Conservation (phyloP, 176 grass and related monocot species). For the Rhipidocladum racemiflorum region DNA sequence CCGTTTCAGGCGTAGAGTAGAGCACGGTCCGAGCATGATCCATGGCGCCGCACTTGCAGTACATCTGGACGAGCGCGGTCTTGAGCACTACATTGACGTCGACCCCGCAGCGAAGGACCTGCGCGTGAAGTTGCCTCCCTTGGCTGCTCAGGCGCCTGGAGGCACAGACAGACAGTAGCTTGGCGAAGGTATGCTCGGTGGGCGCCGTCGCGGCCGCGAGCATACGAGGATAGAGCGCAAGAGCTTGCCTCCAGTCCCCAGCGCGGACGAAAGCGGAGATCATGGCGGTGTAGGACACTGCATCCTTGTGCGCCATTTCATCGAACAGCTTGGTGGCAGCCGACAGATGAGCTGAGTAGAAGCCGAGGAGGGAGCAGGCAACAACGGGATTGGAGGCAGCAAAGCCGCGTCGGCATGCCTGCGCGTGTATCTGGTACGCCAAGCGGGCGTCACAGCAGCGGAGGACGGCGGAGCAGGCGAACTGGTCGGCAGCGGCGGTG, state of each 20-base stretch:
- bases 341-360: constrained; percentile 35
- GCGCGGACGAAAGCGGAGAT: constrained; percentile 50
- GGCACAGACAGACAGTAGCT: constrained; percentile 48
- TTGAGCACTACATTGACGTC: constrained; percentile 66
- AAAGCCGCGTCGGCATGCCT: constrained; percentile 50
- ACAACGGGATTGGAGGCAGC: constrained; percentile 49
- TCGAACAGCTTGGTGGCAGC: constrained; percentile 51
- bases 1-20: constrained; percentile 46
- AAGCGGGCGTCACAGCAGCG: constrained; percentile 41
- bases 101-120: constrained; percentile 50
- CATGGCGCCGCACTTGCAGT: constrained; percentile 53
- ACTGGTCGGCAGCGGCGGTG: constrained; percentile 41
- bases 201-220: constrained; percentile 38
- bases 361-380: constrained; percentile 49
- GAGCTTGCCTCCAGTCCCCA: constrained; percentile 32
- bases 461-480: constrained; percentile 61
- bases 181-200: constrained; percentile 57
- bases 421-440: constrained; percentile 57
- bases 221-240: constrained; percentile 61
- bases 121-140: constrained; percentile 57
- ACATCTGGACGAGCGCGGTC: constrained; percentile 70
- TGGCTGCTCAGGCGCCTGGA: constrained; percentile 16
- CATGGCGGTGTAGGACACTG: constrained; percentile 68
- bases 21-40: constrained; percentile 39
- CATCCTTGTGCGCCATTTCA: constrained; percentile 49